These are phyloP conservation scores for Iodosphaeria phyllophila DNA, from an alignment of 2,329 filamentous ascomycete genomes.

Conservation along the genomic window DNA sequence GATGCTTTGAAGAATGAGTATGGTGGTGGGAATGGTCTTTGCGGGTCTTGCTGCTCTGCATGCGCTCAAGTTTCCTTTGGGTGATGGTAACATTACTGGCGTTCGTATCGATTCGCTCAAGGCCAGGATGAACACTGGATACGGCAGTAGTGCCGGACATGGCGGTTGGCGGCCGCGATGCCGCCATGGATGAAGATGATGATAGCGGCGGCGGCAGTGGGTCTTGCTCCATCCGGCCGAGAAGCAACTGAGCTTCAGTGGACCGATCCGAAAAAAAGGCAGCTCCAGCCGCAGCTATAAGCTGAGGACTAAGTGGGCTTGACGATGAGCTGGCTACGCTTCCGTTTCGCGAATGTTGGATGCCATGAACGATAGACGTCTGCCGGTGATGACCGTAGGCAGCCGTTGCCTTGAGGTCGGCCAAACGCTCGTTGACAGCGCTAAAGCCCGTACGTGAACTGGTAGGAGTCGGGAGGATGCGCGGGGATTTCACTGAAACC, in stretches of 20 bases:
- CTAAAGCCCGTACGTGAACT: conserved; percentile 21
- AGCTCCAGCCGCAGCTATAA: conserved; percentile 52
- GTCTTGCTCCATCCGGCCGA: conserved; percentile 27
- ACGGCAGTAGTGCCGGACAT: conserved; percentile 23
- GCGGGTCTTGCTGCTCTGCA: conserved; percentile 48
- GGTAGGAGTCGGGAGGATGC: conserved; percentile 18
- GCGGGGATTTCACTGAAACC: conserved; percentile 15
- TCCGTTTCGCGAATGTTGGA: conserved; percentile 81
- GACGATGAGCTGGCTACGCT: conserved; percentile 65
- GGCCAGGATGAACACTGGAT: conserved; percentile 11
- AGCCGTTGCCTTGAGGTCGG: conserved; percentile 33
- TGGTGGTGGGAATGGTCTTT: conserved; percentile 58
- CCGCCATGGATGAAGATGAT: conserved; percentile 12
- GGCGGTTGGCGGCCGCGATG: conserved; percentile 26
- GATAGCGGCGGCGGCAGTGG: too few species aligned
- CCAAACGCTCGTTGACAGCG: conserved; percentile 28
- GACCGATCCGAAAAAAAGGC: conserved; percentile 30
- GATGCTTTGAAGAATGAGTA: conserved; percentile 55
- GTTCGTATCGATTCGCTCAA: conserved; percentile 28
- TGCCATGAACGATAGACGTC: conserved; percentile 91
- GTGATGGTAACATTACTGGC: conserved; percentile 21
- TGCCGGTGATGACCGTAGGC: conserved; percentile 80
- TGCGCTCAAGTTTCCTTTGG: conserved; percentile 37
- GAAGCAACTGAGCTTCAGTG: conserved; percentile 30
- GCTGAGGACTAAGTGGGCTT: conserved; percentile 75